A percentile compares a stretch with the other conserved stretches of the same genome.
Conservation (phyloP, 495 filamentous ascomycete genomes). For the Chaetomium fimeti region DNA sequence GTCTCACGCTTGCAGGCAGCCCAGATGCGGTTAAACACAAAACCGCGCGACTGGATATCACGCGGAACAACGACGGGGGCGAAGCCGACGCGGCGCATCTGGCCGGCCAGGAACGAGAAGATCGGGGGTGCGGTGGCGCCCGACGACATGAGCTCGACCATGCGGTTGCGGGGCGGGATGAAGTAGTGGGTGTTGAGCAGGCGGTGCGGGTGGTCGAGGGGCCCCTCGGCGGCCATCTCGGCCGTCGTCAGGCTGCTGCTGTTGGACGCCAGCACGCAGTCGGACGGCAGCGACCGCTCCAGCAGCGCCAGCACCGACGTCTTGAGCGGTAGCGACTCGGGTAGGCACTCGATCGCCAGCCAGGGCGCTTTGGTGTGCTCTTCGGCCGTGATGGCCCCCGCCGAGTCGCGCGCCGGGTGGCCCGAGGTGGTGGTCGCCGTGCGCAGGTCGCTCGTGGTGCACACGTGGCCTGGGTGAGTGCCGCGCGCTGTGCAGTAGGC, state of each 20-base stretch:
- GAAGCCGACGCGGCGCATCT: slow-evolving; percentile 47
- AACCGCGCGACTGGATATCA: slow-evolving; percentile 49
- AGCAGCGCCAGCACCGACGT: slow-evolving; percentile 49
- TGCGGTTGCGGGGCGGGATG: slow-evolving; percentile 53
- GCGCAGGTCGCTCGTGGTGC: slow-evolving; percentile 32
- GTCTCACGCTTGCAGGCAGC: slow-evolving; percentile 58
- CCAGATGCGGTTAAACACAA: slow-evolving; percentile 62
- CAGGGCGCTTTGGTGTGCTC: slow-evolving; percentile 35
- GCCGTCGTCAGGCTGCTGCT: slow-evolving; percentile 50
- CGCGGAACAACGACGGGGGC: slow-evolving; percentile 41
- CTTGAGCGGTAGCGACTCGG: slow-evolving; percentile 55
- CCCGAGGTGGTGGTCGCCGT: slow-evolving; percentile 30
- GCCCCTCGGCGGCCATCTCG: slow-evolving; percentile 44
- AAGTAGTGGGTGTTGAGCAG: slow-evolving; percentile 57
- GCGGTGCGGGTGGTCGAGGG: slow-evolving; percentile 36
- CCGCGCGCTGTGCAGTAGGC: slow-evolving; percentile 31
- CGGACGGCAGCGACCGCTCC: slow-evolving; percentile 40
- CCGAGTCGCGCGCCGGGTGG: slow-evolving; percentile 11
- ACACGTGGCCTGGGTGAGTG: slow-evolving; percentile 38
- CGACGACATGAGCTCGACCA: slow-evolving; percentile 59
- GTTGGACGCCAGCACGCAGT: slow-evolving; percentile 56
- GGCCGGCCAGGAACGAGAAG: slow-evolving; percentile 44
- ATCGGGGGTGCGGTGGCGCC: slow-evolving; percentile 47
- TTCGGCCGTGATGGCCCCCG: slow-evolving; percentile 8
- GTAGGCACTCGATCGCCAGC: slow-evolving; percentile 59